Evolutionary conservation across 2,329 filamentous ascomycete species (phyloP), one percentile per base, ranked within the genome.

Genomic region (Catunica adiposa): DNA sequence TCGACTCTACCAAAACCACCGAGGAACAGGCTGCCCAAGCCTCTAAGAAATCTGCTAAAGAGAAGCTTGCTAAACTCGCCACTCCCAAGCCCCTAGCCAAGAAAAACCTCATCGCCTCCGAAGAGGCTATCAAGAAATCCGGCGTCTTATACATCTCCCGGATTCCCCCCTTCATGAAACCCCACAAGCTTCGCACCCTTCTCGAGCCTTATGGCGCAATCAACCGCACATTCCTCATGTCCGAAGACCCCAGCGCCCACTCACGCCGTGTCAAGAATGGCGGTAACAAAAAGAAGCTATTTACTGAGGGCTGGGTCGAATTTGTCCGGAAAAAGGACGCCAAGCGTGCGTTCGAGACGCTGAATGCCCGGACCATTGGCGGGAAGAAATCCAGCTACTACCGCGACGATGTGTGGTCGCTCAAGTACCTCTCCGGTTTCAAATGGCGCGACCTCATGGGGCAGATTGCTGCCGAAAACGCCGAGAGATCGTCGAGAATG

Each of bases 161-260:
- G 58, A 79, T 92, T 60, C 87, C 88, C 3, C 88, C 88, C 0
- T 94, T 89, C 68, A 92, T 94, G 86, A 89, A 89, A 63, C 86
- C 86, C 5, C 72, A 75, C 53, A 89, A 89, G 64, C 73, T 92
- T 42, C 81, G 84, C 61, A 81, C 82, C 17, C 79, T 89, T 14
- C 78, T 92, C 55, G 75, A 82, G 59, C 83, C 82, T 8, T 87
- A 88, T 68, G 87, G 87, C 59, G 73, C 74, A 40, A 79, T 90
- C 64, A 85, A 85, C 63, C 82, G 85, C 62, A 82, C 89, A 56
- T 90, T 89, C 70, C 76, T 90, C 17, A 80, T 84, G 0, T 86
- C 86, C 11, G 86, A 92, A 68, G 82, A 88, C 64, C 76, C 81
- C 0, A 67, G 76, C 2, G 74, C 77, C 4, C 84, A 86, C 62